Evolutionary conservation across 306 rosid species (phyloP).

Genomic region (Lupinus albus): DNA sequence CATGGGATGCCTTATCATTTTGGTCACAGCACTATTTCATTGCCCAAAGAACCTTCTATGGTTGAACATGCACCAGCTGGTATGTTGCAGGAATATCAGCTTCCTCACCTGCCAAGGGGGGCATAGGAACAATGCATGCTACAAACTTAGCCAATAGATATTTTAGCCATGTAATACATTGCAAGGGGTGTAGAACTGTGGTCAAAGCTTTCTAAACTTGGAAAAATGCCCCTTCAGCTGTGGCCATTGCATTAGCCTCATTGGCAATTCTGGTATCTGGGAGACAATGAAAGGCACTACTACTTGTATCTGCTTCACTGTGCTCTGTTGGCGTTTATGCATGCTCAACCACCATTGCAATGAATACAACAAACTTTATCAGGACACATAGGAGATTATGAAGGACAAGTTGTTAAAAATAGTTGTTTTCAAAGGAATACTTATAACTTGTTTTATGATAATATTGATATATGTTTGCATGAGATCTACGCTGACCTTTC

Average conservation of each 20-base stretch:
- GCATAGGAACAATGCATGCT: conserved; percentile 76
- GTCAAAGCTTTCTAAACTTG: conserved; percentile 77
- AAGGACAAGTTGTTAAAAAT: conserved; percentile 36
- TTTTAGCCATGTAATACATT: conserved; percentile 86
- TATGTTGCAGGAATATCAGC: conserved; percentile 72
- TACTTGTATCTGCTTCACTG: conserved; percentile 58
- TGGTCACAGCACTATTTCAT: conserved; percentile 80
- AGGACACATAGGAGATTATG: conserved; percentile 88
- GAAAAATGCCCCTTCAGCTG: conserved; percentile 69
- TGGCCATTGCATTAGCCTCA: conserved; percentile 51
- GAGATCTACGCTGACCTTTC: background rate
- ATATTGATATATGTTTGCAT: conserved; percentile 12
- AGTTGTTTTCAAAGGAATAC: background rate
- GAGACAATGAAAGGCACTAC: conserved; percentile 79
- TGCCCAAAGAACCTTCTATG: conserved; percentile 88
- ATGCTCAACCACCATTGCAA: conserved; percentile 62
- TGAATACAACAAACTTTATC: conserved; percentile 88
- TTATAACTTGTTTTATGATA: conserved; percentile 8
- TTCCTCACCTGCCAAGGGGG: conserved; percentile 81
- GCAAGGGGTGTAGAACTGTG: conserved; percentile 71
- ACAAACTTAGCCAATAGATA: conserved; percentile 84
- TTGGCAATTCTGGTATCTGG: conserved; percentile 67
- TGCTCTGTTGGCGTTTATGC: conserved; percentile 70
- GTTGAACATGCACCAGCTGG: conserved; percentile 95
- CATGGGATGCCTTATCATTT: conserved; percentile 98